Conservation (phyloP, 2,329 filamentous ascomycete species). For the Pyrenophora teres region DNA sequence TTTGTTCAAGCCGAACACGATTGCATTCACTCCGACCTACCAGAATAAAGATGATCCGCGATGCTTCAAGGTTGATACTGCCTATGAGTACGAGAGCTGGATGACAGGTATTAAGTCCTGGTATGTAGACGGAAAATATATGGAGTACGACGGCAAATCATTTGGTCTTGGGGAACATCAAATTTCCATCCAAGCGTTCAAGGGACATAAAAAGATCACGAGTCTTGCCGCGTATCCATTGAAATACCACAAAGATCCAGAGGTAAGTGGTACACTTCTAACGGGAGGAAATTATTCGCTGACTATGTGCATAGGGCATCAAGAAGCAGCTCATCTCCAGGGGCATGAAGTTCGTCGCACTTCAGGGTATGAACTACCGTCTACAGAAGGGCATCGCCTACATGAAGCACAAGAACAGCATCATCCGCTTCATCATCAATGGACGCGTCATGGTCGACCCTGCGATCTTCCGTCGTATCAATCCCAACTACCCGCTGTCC, state of each 20-base stretch:
- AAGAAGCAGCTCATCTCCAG: conserved; percentile 73
- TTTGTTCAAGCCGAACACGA: conserved; percentile 82
- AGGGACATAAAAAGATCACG: conserved; percentile 80
- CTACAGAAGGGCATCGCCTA: conserved; percentile 84
- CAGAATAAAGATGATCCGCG: conserved; percentile 75
- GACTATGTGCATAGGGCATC: conserved; percentile 50
- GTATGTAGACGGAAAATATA: conserved; percentile 74
- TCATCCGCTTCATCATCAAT: conserved; percentile 82
- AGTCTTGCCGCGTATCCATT: conserved; percentile 78
- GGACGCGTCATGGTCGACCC: conserved; percentile 89
- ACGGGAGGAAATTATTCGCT: neutral
- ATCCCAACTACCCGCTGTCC: conserved; percentile 82
- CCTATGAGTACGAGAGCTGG: conserved; percentile 70
- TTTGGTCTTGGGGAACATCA: conserved; percentile 77
- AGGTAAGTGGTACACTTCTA: conserved; percentile 29
- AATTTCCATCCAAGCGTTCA: conserved; percentile 74
- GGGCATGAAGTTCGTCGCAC: conserved; percentile 79
- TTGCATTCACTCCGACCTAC: conserved; percentile 78
- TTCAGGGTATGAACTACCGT: conserved; percentile 84
- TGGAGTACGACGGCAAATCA: conserved; percentile 86
- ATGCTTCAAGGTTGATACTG: conserved; percentile 80
- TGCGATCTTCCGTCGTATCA: conserved; percentile 78
- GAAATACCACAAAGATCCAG: conserved; percentile 75
- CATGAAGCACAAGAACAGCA: conserved; percentile 75
- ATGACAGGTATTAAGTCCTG: conserved; percentile 73